Evolutionary conservation across 805 yeast species (phyloP), one percentile per base, ranked within the genome.

Genomic region (Candida dajiaensis): DNA sequence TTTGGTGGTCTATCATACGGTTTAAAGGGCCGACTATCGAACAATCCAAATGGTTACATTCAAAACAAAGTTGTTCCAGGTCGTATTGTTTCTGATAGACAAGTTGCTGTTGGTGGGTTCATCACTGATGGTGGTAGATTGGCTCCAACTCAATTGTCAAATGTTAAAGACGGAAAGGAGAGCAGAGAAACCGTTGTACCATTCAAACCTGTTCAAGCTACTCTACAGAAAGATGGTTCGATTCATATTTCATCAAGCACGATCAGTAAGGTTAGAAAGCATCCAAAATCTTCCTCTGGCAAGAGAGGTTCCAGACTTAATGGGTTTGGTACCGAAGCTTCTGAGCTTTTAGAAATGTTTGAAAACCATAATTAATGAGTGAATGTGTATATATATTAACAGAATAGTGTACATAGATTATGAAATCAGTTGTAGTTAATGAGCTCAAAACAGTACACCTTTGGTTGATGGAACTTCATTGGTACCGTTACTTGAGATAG

Each of bases 391-490:
- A 33, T 33, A 33, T 33, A 36, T 36, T 19, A 33, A 33, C 21
- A 36, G 22, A 36, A 20, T 20, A 19, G 18, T 36, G 39, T 36
- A 36, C 39, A 36, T 36, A 36, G 19, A 12, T 36, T 36, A 19
- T 19, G 16, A 11, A 13, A 2, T 20, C 9, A 11, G 12, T 4
- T 19, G 19, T 13, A 36, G 9, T 36, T 18, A 20, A 20, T 20
- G 31, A 28, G 5, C 6, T 13, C 22, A 85, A 68, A 83, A 83
- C 41, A 92, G 71, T 11, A 94, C 98, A 45, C 99, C 99, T 69
- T 94, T 94, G 11, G 99, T 94, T 46, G 95, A 84, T 19, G 99
- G 99, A 40, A 94, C 87, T 51, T 94, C 99, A 61, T 89, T 74
- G 21, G 84, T 78, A 28, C 97, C 98, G 28, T 89, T 89, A 54